Base-by-base conservation (phyloP, 371 early-diverging fungal genomes). In the Mortierella sp. region DNA sequence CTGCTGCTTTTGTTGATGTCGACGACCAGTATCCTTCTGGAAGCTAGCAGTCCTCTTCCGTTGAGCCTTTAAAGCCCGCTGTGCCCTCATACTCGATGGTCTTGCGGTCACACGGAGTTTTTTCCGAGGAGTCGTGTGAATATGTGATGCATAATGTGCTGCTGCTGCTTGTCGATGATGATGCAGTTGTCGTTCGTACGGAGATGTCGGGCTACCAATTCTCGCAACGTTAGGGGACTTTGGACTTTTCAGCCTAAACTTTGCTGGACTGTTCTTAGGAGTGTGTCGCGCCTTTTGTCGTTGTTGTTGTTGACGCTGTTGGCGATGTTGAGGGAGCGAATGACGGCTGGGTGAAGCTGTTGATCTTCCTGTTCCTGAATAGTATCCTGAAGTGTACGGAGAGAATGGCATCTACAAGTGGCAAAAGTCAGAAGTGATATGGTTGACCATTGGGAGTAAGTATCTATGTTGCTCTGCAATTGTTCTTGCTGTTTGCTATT, bases 101-200 rank as follows among this genome's bases (percentile, higher is more conserved):
- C 79, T 74, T 7, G 81, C 79, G 58, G 81, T 79, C 13, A 84
- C 85, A 0, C 85, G 76, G 1, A 84, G 54, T 42, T 77, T 76
- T 11, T 72, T 75, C 28, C 77, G 73, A 26, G 47, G 78, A 16
- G 78, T 70, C 28, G 77, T 76, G 45, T 63, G 63, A 19, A 63
- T 16, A 63, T 63, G 19, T 26, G 42, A 3, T 38, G 42, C 42
- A 38, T 38, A 5, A 38, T 38, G 42, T 38, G 42, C 42, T 38
- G 5, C 42, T 38, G 13, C 26, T 19, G 34, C 34, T 34, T 63
- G 16, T 6, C 63, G 31, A 63, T 60, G 60, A 31, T 63, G 28
- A 2, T 73, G 76, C 1, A 63, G 73, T 26, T 75, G 81, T 31
- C 85, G 78, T 16, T 81, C 81, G 70, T 60, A 76, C 0, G 85